Conservation (phyloP, 2,329 filamentous ascomycete species). For the Pseudogymnoascus sp. region DNA sequence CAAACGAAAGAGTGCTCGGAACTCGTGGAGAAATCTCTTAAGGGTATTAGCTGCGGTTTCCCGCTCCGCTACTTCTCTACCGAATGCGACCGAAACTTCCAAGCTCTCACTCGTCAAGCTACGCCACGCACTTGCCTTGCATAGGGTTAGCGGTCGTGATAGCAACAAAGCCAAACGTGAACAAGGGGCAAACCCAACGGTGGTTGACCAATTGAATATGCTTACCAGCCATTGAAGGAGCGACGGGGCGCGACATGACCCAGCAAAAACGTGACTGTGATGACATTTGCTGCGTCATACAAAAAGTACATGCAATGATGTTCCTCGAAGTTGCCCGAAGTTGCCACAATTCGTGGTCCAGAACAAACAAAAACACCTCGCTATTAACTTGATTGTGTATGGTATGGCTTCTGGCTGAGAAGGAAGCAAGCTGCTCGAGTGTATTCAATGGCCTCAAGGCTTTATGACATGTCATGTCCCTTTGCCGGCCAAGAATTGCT, state of each 20-base stretch:
- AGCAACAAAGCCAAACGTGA: conserved; percentile 6
- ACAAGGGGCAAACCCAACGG: conserved; percentile 7
- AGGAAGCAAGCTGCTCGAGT: neutral
- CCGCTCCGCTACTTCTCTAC: conserved; percentile 10
- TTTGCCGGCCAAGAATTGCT: neutral
- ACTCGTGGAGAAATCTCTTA: conserved; percentile 11
- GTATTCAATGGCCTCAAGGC: neutral
- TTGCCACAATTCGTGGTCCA: neutral
- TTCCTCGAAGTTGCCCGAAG: neutral
- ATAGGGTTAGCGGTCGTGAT: conserved; percentile 6
- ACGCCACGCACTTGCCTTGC: conserved; percentile 22
- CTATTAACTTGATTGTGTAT: neutral
- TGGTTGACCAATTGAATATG: neutral
- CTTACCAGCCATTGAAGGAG: neutral
- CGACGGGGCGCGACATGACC: neutral
- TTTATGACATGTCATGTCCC: neutral
- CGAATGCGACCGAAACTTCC: conserved; percentile 10
- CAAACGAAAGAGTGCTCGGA: conserved; percentile 9
- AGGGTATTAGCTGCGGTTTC: conserved; percentile 10
- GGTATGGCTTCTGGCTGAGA: neutral
- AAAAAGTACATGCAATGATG: neutral
- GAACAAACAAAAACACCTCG: neutral
- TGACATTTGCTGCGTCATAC: neutral
- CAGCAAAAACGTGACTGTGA: conserved; percentile 6
- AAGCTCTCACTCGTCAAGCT: conserved; percentile 4